Evolutionary conservation across 2,329 filamentous ascomycete genomes (phyloP), one percentile per base, ranked within the genome.

Genomic region (Gliomastix tumulicola): DNA sequence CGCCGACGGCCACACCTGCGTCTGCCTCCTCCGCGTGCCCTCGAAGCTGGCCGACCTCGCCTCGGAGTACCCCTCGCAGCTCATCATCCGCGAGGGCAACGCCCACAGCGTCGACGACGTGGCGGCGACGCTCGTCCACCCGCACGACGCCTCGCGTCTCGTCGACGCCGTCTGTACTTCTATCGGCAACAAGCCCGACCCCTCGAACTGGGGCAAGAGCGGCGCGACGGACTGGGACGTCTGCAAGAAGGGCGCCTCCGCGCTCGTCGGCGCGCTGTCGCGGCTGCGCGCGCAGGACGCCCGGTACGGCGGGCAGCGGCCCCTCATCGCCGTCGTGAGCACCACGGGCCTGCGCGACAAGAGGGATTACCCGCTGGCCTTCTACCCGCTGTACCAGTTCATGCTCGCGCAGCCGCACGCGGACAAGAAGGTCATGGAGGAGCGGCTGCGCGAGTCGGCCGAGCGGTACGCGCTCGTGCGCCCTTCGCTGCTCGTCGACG

Each of bases 381-480:
- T 63, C 42, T 30, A 51, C n/a, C 65, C 63, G 6, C 34, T 69
- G 22, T 69, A 68, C 45, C 51, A 57, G 21, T 44, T 49, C 40
- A 30, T 63, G 35, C 48, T 69, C 8, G 38, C 41, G 13, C 48
- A 49, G 25, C 58, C 66, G 31, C 66, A 68, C 48, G 48, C 27
- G 8, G 67, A 70, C 41, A 71, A 70, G 56, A 48, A 48, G 41
- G 51, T 44, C 16, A 66, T 68, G 63, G 67, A 70, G 47, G 32
- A 37, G 18, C n/a, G 23, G 18, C 21, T 59, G 7, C 30, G 19
- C 12, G 44, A 19, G 7, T 40, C 34, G 30, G 49, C 37, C 6
- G 54, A 55, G 42, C 32, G 31, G 16, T 60, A 48, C 37, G 52
- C 50, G n/a, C 32, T 60, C 11, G 45, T 58, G 19, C 43, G 59